Evolutionary conservation across 768 basidiomycete species (phyloP).

Genomic region (Fomitopsis serialis): DNA sequence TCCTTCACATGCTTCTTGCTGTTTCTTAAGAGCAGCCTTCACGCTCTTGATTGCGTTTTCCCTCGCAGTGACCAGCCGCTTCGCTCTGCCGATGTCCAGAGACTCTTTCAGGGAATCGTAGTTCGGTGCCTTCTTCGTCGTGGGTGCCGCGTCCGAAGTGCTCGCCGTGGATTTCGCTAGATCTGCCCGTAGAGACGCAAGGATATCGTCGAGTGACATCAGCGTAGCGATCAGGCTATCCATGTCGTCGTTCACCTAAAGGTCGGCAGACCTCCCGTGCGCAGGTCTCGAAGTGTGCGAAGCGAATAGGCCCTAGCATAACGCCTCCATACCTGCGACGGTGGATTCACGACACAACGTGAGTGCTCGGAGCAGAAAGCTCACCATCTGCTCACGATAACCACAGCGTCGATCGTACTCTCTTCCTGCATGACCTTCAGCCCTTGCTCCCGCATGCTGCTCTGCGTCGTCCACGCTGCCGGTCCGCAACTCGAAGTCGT

Average conservation of each 20-base stretch:
- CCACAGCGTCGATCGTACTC: slow-evolving; percentile 70
- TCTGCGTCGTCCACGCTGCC: slow-evolving; percentile 78
- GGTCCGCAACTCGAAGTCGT: slow-evolving; percentile 65
- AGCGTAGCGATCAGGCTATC: slow-evolving; percentile 55
- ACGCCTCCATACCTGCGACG: slow-evolving; percentile 70
- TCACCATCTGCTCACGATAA: slow-evolving; percentile 77
- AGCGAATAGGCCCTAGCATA: slow-evolving; percentile 68
- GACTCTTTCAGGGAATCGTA: slow-evolving; percentile 39
- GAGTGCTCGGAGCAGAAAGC: slow-evolving; percentile 7
- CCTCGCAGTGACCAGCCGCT: slow-evolving; percentile 61
- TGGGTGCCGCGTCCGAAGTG: not conserved
- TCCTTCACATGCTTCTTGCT: not conserved
- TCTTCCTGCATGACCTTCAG: slow-evolving; percentile 65
- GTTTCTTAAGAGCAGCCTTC: slow-evolving; percentile 40
- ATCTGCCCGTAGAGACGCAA: slow-evolving; percentile 50
- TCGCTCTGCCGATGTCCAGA: slow-evolving; percentile 56
- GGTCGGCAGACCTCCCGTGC: slow-evolving; percentile 69
- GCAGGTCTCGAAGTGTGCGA: slow-evolving; percentile 74
- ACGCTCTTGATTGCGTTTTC: slow-evolving; percentile 65
- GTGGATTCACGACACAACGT: not conserved
- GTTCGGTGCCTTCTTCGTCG: slow-evolving; percentile 25
- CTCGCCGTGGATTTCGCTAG: slow-evolving; percentile 25
- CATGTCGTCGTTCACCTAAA: slow-evolving; percentile 64
- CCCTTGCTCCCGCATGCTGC: slow-evolving; percentile 58
- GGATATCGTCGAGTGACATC: slow-evolving; percentile 52